Evolutionary conservation across 768 basidiomycete species (phyloP), one percentile per base, ranked within the genome.

Genomic region (Amanita jacksonii): DNA sequence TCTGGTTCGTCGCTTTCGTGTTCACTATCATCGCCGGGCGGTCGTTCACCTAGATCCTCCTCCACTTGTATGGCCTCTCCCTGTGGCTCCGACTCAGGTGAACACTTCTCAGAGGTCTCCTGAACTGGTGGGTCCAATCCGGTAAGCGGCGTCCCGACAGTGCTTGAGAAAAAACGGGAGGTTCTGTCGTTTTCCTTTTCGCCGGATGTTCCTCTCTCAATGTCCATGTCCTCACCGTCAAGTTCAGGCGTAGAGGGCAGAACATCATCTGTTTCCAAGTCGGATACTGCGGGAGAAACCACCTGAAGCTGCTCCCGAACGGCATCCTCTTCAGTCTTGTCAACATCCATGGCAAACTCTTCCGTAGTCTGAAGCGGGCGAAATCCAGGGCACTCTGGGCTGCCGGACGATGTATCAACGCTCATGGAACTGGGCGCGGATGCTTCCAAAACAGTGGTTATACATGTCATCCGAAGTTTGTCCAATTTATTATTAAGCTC

Each of bases 391-490:
- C 16, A 5, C 7, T 18, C 19, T 31, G n/a, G 38, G 19, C 35
- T 24, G 20, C 19, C 34, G 32, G 22, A 31, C 38, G 12, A 30
- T 23, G 13, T 38, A 44, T 22, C 53, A 53, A 18, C 56, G 54
- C 19, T 28, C 47, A 34, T 44, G 18, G 8, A 22, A 25, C 37
- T 25, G 8, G 25, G 2, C 36, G 41, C 8, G 18, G 43, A 36
- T 28, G 41, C 25, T n/a, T 45, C 43, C 15, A 45, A 36, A 19
- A 49, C 22, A 20, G 46, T 52, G 31, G 58, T 46, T 10, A 56
- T 54, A 46, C 63, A 62, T 5, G 60, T 61, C 8, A 47, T 48
- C 12, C 60, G 52, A 31, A 62, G 59, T 18, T 55, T 19, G 45
- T 56, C 51, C 36, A 45, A 9, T 7, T 24, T 6, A 8, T 32